Base-by-base conservation (phyloP, 805 yeast species). In the Maudiozyma serrabonitensis region DNA sequence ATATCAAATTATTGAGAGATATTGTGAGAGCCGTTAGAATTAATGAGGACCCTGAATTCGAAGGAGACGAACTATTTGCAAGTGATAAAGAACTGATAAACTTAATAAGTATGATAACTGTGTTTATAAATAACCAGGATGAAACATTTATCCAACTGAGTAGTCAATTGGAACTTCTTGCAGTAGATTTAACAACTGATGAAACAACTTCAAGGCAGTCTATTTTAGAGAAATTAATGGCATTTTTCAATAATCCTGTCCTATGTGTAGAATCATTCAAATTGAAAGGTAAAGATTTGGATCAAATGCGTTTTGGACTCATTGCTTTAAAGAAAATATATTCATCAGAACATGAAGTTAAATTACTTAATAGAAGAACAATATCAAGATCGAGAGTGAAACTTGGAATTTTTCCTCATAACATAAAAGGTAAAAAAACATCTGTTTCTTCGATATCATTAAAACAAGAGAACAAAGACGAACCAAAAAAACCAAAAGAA, bases 51-150 rank as follows among this genome's bases (percentile, higher is more conserved):
- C 21, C 42, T 6, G 42, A 39, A 7, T 39, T 34, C 11, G 34
- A 41, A 16, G 38, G 18, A 11, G 4, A 5, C n/a, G 32, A n/a
- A 15, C 32, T 41, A 15, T 26, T 15, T 15, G 43, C 43, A 23
- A 47, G 51, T 25, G 50, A 51, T 43, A 48, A 40, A n/a, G 39
- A 51, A 21, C 25, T 51, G 37, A 48, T 47, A 18, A n/a, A 16
- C 15, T 16, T 51, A 19, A 32, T 21, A 1, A n/a, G 18, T 16
- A 6, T 44, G n/a, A 6, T 23, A 16, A 41, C 12, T 18, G 23
- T 39, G 19, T 39, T 39, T 2, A 19, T 16, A 35, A n/a, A 35
- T 6, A 35, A 16, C 15, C 38, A 35, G 18, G 18, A 15, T 15
- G 42, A 19, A 13, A 39, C 42, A 39, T 9, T 19, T 18, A 19